Evolutionary conservation across 163 green algal species (phyloP).

Genomic region (Chlamydomonas reinhardtii): DNA sequence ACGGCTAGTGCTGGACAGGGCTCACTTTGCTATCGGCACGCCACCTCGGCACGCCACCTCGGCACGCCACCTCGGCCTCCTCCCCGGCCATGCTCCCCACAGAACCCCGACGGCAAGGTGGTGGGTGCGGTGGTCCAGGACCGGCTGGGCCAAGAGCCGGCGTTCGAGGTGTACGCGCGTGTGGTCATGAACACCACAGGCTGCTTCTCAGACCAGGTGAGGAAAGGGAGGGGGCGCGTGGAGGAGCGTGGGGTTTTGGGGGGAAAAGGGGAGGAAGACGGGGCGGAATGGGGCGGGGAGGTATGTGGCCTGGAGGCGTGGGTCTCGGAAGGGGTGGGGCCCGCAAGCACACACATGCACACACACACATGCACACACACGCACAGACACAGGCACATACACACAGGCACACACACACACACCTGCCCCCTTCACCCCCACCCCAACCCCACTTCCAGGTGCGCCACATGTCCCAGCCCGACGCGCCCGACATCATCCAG

Average conservation of each 20-base stretch:
- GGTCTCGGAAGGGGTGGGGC: no score
- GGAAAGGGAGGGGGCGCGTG: constrained; percentile 26
- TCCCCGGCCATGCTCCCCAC: no score
- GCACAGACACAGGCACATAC: no score
- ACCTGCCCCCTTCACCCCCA: neutral
- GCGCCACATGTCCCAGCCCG: constrained; percentile 26
- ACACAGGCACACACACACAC: no score
- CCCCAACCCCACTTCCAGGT: neutral
- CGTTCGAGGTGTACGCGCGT: constrained; percentile 85
- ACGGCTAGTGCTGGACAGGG: no score
- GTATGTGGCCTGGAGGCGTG: neutral
- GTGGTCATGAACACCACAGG: constrained; percentile 95
- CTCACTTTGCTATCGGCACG: no score
- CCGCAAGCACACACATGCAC: no score
- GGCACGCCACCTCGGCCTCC: no score
- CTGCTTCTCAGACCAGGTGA: constrained; percentile 86
- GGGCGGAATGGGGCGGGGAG: neutral
- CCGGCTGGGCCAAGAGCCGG: constrained; percentile 66
- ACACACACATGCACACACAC: no score
- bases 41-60: no score
- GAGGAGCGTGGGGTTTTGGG: neutral
- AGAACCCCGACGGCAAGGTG: constrained; percentile 81
- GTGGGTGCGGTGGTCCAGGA: constrained; percentile 82
- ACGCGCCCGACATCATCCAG: constrained; percentile 75
- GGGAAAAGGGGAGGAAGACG: neutral